phyloP scores from a whole-genome alignment of 257 asterid species.

The Orobanche coerulescens region DNA sequence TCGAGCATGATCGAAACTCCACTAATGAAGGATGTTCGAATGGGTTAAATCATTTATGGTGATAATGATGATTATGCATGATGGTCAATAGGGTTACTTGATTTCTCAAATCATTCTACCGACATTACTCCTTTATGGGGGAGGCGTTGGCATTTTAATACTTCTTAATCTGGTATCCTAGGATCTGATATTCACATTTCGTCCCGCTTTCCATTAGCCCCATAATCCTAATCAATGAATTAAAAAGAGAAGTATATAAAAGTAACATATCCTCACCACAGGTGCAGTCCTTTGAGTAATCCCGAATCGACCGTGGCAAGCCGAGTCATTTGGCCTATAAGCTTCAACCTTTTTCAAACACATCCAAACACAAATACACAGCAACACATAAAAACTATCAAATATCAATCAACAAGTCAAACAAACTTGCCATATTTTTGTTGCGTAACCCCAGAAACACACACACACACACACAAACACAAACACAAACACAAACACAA shows the following conservation, averaged over 20 bases:
- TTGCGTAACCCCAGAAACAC: not conserved
- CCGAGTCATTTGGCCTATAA: slow-evolving; percentile 88
- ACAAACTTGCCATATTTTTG: not conserved
- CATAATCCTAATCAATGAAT: not conserved
- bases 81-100: too few species aligned
- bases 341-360: slow-evolving; percentile 76
- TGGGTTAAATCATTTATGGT: not conserved
- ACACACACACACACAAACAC: not conserved
- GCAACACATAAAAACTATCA: slow-evolving; percentile 17
- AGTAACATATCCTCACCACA: slow-evolving; percentile 52
- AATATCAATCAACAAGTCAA: slow-evolving; percentile 6
- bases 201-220: not conserved
- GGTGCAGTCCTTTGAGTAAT: slow-evolving; percentile 93
- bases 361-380: slow-evolving; percentile 13
- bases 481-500: not conserved
- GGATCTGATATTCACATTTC: not conserved
- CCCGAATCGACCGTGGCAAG: slow-evolving; percentile 91
- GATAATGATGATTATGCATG: not conserved
- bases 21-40: not conserved
- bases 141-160: not conserved
- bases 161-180: not conserved
- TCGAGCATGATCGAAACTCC: not conserved
- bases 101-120: not conserved
- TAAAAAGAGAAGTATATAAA: not conserved
- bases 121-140: not conserved